Conservation (phyloP, 192 early-diverging fungal species). For the Physocladia obscura region DNA sequence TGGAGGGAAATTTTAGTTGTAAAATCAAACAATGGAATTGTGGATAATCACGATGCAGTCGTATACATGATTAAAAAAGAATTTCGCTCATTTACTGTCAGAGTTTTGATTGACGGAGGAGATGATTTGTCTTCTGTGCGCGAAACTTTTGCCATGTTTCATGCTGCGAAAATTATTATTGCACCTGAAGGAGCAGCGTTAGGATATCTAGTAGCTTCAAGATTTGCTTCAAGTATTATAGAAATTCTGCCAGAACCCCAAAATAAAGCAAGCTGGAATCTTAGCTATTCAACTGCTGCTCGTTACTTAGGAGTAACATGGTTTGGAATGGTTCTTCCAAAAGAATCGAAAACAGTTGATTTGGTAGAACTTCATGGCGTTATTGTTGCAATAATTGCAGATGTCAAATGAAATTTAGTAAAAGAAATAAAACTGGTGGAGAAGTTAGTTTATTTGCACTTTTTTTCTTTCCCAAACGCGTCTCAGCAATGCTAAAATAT, state of each 20-base stretch:
- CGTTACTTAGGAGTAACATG: conserved; percentile 4
- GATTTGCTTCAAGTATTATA: not conserved
- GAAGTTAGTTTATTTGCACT: too few relatives aligned
- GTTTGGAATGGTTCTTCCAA: conserved; percentile 9
- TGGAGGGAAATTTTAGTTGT: conserved; percentile 13
- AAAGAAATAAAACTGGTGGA: too few relatives aligned
- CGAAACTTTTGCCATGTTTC: not conserved
- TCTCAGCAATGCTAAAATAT: not conserved
- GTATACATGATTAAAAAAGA: conserved; percentile 5
- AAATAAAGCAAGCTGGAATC: not conserved
- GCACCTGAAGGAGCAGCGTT: not conserved
- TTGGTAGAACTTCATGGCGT: conserved; percentile 15
- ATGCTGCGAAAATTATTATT: not conserved
- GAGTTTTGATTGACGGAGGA: not conserved
- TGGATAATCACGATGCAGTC: conserved; percentile 4
- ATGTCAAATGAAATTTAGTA: conserved; percentile 6
- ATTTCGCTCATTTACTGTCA: not conserved
- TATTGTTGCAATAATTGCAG: not conserved
- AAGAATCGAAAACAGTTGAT: not conserved
- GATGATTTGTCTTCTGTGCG: not conserved
- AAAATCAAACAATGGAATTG: not conserved
- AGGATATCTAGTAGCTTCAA: conserved; percentile 7
- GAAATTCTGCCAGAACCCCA: conserved; percentile 1
- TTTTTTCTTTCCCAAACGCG: conserved; percentile 5
- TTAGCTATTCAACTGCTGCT: not conserved